These are phyloP conservation scores for Suillus americanus DNA, from an alignment of 768 basidiomycete genomes.

Conservation along the genomic window DNA sequence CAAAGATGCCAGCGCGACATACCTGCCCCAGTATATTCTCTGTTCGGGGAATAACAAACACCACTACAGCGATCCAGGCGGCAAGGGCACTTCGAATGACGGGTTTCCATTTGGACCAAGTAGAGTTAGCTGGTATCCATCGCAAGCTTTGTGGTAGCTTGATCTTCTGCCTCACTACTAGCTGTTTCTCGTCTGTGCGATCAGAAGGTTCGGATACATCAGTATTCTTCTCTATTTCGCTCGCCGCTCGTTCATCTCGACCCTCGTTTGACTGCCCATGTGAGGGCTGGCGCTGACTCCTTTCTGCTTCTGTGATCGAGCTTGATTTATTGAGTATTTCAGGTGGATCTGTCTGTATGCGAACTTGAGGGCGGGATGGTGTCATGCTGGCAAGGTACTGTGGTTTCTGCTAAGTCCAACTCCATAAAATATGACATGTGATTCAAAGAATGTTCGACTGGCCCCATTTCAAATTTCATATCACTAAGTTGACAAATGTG, in stretches of 20 bases:
- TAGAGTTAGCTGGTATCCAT: slow-evolving; percentile 62
- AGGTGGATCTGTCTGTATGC: neutral
- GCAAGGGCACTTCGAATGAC: slow-evolving; percentile 60
- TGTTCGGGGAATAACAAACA: slow-evolving; percentile 57
- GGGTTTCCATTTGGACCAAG: slow-evolving; percentile 60
- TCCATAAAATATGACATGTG: too few species aligned
- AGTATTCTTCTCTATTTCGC: neutral
- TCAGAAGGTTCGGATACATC: neutral
- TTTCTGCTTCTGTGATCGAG: neutral
- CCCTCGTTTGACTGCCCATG: neutral
- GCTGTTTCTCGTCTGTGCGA: neutral
- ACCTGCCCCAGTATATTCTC: slow-evolving; percentile 59
- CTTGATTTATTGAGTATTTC: too few species aligned
- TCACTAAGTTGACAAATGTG: too few species aligned
- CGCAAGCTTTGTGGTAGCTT: slow-evolving; percentile 33
- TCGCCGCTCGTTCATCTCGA: neutral
- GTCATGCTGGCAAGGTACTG: neutral
- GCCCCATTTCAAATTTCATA: neutral
- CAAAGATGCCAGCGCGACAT: neutral
- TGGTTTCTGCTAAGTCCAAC: too few species aligned
- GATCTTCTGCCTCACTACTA: neutral
- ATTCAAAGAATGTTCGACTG: too few species aligned
- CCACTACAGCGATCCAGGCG: slow-evolving; percentile 58
- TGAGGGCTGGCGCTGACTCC: neutral
- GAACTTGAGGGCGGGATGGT: slow-evolving; percentile 1